These are phyloP conservation scores for Pelargonium cotyledonis DNA, from an alignment of 441 rosid genomes.

Conservation along the genomic window DNA sequence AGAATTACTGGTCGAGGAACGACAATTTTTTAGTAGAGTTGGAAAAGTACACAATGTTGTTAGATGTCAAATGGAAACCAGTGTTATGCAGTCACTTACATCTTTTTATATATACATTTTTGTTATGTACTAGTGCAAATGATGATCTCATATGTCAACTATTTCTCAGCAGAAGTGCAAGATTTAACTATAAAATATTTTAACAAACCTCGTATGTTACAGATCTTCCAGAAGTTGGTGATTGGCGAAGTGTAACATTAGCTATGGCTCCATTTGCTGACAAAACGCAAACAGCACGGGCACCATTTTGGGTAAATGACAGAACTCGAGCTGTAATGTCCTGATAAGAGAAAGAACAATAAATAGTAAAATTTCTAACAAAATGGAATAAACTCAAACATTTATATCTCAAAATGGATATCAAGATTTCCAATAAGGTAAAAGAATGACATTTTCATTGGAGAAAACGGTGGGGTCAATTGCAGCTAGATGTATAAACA, in stretches of 20 bases:
- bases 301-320: constrained; percentile 39
- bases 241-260: constrained; percentile 57
- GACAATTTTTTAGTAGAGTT: too few species aligned
- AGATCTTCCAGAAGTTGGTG: constrained; percentile 56
- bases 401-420: too few species aligned
- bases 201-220: constrained; percentile 61
- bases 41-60: too few species aligned
- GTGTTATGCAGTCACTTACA: too few species aligned
- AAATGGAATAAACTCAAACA: neutral
- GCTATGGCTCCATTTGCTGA: constrained; percentile 63
- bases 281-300: constrained; percentile 50
- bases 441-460: too few species aligned
- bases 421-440: too few species aligned
- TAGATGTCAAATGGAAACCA: too few species aligned
- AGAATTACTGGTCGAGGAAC: too few species aligned
- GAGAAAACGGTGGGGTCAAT: too few species aligned
- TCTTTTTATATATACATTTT: too few species aligned
- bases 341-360: constrained; percentile 20
- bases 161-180: neutral
- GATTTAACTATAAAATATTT: neutral
- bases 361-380: neutral
- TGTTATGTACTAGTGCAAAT: too few species aligned
- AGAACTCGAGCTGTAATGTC: constrained; percentile 39
- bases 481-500: too few species aligned
- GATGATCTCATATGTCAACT: neutral